Conservation (phyloP, 345 rosid genomes). For the Hevea brasiliensis region DNA sequence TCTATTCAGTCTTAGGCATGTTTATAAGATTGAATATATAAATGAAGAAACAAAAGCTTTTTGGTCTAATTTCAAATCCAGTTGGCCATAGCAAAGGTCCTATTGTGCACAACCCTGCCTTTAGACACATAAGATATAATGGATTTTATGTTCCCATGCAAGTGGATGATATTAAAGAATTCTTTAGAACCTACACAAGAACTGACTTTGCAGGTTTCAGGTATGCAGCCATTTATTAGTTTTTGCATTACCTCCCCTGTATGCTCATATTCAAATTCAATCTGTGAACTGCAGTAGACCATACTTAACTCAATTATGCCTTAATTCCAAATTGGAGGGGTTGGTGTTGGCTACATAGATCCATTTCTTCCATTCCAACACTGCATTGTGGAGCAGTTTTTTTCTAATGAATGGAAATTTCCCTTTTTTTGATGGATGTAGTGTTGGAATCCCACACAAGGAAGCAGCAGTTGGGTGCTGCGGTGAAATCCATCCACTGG, state of each 20-base stretch:
- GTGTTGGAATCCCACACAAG: conserved; percentile 50
- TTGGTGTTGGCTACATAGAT: no score
- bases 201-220: conserved; percentile 58
- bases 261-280: not conserved
- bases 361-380: no score
- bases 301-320: no score
- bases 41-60: conserved; percentile 46
- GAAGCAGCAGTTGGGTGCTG: conserved; percentile 46
- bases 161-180: conserved; percentile 54
- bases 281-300: not conserved
- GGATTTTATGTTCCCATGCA: conserved; percentile 61
- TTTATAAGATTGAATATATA: conserved; percentile 36
- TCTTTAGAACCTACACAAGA: conserved; percentile 44
- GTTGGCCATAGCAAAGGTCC: conserved; percentile 67
- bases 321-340: no score
- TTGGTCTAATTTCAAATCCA: conserved; percentile 64
- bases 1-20: conserved; percentile 39
- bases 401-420: not conserved
- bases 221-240: conserved; percentile 23
- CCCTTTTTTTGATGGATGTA: conserved; percentile 10
- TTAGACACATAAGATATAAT: conserved; percentile 46
- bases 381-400: not conserved
- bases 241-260: no score
- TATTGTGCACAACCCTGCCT: conserved; percentile 53
- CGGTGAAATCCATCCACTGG: conserved; percentile 48